Evolutionary conservation across 2,329 filamentous ascomycete genomes (phyloP).

Genomic region (Aaosphaeria pasadenensis): DNA sequence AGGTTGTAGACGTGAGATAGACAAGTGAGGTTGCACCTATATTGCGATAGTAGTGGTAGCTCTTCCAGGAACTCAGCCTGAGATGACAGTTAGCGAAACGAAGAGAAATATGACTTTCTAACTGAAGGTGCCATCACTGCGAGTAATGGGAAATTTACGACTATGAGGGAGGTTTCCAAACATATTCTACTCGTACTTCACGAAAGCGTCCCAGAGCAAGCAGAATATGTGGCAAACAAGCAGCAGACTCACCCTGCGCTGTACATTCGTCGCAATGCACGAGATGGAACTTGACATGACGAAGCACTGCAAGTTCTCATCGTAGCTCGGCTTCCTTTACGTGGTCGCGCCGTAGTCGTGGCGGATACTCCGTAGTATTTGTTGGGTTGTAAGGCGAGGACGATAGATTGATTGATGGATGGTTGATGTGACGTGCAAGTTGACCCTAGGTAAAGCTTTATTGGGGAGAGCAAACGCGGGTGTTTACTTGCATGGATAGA

Average conservation of each 20-base stretch:
- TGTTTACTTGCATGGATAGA: too few relatives aligned
- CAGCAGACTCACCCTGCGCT: slow-evolving; percentile 19
- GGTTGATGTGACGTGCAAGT: too few relatives aligned
- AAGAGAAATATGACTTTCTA: background rate
- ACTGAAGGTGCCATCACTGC: background rate
- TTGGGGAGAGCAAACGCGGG: too few relatives aligned
- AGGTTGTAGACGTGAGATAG: slow-evolving; percentile 46
- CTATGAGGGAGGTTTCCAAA: background rate
- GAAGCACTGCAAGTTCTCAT: too few relatives aligned
- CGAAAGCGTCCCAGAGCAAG: background rate
- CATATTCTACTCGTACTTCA: background rate
- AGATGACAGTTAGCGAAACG: background rate
- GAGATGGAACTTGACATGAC: slow-evolving; percentile 15
- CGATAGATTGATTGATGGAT: too few relatives aligned
- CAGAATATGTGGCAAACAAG: background rate
- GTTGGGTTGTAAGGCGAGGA: too few relatives aligned
- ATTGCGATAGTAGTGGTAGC: slow-evolving; percentile 25
- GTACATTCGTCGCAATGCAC: slow-evolving; percentile 22
- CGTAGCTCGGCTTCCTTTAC: too few relatives aligned
- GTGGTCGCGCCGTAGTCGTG: too few relatives aligned
- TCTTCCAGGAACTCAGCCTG: slow-evolving; percentile 15
- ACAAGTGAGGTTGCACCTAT: slow-evolving; percentile 46
- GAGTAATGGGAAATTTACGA: background rate
- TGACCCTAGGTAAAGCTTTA: too few relatives aligned
- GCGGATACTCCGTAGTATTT: too few relatives aligned